Percentiles rank a stretch among this genome's conserved stretches.
phyloP scores from a whole-genome alignment of 352 stramenopile genomes.

The Pythium sukuiense region DNA sequence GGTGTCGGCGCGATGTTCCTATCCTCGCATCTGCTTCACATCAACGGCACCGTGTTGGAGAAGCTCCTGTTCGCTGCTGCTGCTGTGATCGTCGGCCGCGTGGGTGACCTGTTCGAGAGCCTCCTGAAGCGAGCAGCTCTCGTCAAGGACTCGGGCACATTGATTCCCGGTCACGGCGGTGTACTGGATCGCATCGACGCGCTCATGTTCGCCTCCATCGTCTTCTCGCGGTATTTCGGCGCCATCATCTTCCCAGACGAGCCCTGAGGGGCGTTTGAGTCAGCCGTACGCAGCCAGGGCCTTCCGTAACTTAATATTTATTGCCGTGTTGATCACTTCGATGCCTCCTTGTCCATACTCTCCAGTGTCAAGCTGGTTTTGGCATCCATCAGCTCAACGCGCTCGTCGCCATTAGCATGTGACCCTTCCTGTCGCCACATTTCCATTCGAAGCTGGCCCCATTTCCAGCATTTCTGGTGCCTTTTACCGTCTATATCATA shows the following conservation, averaged over 20 bases:
- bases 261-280: not conserved
- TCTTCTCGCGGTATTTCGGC: constrained; percentile 61
- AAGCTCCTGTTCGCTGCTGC: constrained; percentile 82
- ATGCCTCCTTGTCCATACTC: no score
- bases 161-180: constrained; percentile 95
- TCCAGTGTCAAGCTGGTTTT: no score
- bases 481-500: not conserved
- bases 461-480: not conserved
- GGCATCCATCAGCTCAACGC: no score
- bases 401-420: no score
- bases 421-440: no score
- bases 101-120: constrained; percentile 96
- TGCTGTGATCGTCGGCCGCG: constrained; percentile 92
- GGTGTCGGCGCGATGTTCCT: constrained; percentile 87
- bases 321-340: not conserved
- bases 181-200: constrained; percentile 95
- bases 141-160: constrained; percentile 93
- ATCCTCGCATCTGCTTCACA: constrained; percentile 51
- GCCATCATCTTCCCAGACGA: constrained; percentile 25
- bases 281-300: not conserved
- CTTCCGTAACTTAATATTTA: constrained; percentile 11
- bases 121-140: constrained; percentile 95
- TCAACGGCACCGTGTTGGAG: constrained; percentile 78
- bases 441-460: no score
- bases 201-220: constrained; percentile 88